Evolutionary conservation across 192 early-diverging fungal genomes (phyloP).

Genomic region (Ramicandelaber brevisporus): DNA sequence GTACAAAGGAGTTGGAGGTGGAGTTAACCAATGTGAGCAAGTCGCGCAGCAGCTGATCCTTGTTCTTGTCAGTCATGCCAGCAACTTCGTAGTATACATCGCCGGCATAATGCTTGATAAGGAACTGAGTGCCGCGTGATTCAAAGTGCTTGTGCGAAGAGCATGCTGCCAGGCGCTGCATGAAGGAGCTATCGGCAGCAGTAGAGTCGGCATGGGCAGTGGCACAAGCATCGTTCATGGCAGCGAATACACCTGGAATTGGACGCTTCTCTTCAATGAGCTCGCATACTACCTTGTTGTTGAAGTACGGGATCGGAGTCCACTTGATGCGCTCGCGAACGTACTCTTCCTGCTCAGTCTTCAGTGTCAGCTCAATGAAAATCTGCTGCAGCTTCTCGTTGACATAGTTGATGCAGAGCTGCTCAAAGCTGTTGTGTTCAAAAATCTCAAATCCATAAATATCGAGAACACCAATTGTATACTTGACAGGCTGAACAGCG

Average conservation of each 20-base stretch:
- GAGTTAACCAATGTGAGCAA: conserved; percentile 65
- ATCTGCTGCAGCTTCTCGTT: conserved; percentile 96
- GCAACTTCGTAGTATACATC: conserved; percentile 74
- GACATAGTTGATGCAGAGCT: conserved; percentile 98
- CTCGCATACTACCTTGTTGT: conserved; percentile 98
- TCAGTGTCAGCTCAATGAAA: conserved; percentile 95
- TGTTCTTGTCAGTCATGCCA: conserved; percentile 96
- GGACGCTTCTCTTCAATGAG: conserved; percentile 91
- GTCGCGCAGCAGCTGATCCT: conserved; percentile 86
- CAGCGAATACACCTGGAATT: conserved; percentile 72
- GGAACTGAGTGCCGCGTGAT: conserved; percentile 40
- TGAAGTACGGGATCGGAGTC: conserved; percentile 99
- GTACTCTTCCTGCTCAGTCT: conserved; percentile 98
- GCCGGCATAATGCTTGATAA: conserved; percentile 89
- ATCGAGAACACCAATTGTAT: conserved; percentile 80
- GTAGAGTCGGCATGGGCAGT: conserved; percentile 82
- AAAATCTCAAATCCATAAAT: conserved; percentile 98
- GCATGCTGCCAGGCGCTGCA: conserved; percentile 36
- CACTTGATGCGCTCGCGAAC: conserved; percentile 86
- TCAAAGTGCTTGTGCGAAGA: conserved; percentile 50
- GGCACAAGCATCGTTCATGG: conserved; percentile 93
- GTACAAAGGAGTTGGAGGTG: conserved; percentile 49
- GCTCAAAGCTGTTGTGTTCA: conserved; percentile 90
- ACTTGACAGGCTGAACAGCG: conserved; percentile 23
- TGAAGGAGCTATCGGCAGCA: conserved; percentile 47